A percentile compares a stretch with the other conserved stretches of the same genome.
phyloP scores from a whole-genome alignment of 345 rosid species.

The Crucihimalaya himalaica region DNA sequence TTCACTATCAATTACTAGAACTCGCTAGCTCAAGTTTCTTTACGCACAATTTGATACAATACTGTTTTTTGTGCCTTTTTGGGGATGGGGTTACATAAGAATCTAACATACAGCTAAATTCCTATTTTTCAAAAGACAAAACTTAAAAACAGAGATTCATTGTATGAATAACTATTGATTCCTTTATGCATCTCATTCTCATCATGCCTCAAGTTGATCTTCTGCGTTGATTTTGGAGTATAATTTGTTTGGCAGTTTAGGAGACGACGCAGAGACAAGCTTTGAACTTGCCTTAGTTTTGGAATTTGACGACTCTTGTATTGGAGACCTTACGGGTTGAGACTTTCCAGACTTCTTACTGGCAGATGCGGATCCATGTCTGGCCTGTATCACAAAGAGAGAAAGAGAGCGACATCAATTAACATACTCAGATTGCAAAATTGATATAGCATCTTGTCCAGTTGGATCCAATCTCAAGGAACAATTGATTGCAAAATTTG shows the following conservation, averaged over 20 bases:
- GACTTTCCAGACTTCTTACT: constrained; percentile 52
- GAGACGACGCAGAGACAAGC: constrained; percentile 42
- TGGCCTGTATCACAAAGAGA: constrained; percentile 49
- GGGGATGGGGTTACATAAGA: constrained; percentile 18
- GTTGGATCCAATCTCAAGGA: background rate
- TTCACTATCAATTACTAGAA: background rate
- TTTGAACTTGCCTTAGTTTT: constrained; percentile 34
- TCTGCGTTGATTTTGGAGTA: constrained; percentile 45
- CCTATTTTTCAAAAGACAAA: background rate
- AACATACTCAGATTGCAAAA: background rate
- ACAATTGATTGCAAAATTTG: background rate
- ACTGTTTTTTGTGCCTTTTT: background rate
- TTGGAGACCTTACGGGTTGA: constrained; percentile 41
- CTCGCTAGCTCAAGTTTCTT: background rate
- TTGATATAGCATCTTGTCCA: background rate
- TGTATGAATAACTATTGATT: constrained; percentile 4
- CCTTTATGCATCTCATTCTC: constrained; percentile 4
- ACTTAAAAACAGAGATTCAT: constrained; percentile 10
- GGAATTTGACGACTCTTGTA: constrained; percentile 16
- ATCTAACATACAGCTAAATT: constrained; percentile 15
- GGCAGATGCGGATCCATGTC: constrained; percentile 54
- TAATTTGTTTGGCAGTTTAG: constrained; percentile 43
- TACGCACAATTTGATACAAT: background rate
- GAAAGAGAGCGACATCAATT: constrained; percentile 11
- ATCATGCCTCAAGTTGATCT: constrained; percentile 37